Evolutionary conservation across 2,329 filamentous ascomycete genomes (phyloP).

Genomic region (Cladosporium colombiae): DNA sequence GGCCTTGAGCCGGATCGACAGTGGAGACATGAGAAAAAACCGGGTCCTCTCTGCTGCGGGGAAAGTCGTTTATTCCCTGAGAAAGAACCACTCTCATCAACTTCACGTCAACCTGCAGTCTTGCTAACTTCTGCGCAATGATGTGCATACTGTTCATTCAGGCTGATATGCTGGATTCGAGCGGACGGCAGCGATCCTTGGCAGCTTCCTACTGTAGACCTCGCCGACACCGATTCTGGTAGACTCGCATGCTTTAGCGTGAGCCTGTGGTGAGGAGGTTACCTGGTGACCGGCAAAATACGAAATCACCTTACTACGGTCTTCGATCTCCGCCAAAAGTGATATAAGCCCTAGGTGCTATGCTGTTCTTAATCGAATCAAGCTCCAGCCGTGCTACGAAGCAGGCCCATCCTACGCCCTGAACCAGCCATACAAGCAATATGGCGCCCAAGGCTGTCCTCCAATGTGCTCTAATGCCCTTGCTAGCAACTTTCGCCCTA

Average conservation of each 20-base stretch:
- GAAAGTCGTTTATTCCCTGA: background rate
- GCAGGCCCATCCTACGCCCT: background rate
- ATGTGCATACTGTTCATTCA: background rate
- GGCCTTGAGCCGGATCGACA: background rate
- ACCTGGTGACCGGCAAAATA: constrained; percentile 9
- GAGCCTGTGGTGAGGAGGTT: background rate
- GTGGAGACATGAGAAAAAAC: background rate
- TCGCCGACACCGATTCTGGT: background rate
- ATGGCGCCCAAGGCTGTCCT: background rate
- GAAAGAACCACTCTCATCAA: background rate
- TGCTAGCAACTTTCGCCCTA: background rate
- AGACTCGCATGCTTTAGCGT: background rate
- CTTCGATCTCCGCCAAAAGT: too few relatives aligned
- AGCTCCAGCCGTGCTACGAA: background rate
- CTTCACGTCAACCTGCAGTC: background rate
- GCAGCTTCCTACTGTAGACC: background rate
- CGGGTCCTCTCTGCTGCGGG: background rate
- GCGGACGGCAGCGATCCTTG: background rate
- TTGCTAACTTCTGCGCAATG: background rate
- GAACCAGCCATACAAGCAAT: background rate
- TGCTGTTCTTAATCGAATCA: background rate
- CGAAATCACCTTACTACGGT: background rate
- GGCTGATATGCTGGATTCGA: background rate
- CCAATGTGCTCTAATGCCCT: background rate
- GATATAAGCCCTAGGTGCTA: background rate